A percentile compares a stretch with the other conserved stretches of the same genome.
These are phyloP conservation scores for Annulohypoxylon stygium DNA, from an alignment of 495 filamentous ascomycete species.

Conservation along the genomic window DNA sequence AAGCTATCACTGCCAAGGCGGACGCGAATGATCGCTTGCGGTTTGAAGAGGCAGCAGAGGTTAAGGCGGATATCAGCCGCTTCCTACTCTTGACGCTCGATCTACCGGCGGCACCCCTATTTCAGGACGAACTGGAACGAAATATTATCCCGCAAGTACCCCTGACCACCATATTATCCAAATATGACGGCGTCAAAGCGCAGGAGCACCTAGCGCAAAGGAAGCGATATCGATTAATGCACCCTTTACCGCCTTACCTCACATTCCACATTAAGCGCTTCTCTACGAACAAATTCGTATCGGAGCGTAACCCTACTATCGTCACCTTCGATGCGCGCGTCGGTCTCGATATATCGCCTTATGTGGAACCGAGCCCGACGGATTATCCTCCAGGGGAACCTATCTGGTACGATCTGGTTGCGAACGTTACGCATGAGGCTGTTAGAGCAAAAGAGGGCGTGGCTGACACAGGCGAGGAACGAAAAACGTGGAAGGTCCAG, in stretches of 20 bases:
- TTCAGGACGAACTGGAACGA: constrained; percentile 88
- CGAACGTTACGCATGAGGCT: constrained; percentile 94
- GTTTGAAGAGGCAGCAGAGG: constrained; percentile 90
- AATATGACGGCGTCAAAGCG: constrained; percentile 91
- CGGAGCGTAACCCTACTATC: constrained; percentile 97
- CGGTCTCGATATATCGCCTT: constrained; percentile 87
- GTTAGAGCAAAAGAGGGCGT: constrained; percentile 79
- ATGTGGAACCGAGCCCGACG: constrained; percentile 70
- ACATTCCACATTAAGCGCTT: constrained; percentile 98
- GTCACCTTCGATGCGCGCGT: constrained; percentile 87
- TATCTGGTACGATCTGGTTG: constrained; percentile 95
- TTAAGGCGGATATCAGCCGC: constrained; percentile 78
- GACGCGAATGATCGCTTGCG: constrained; percentile 89
- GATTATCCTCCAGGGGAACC: constrained; percentile 78
- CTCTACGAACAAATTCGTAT: constrained; percentile 93
- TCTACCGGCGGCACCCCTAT: constrained; percentile 92
- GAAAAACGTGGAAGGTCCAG: constrained; percentile 84
- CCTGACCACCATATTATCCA: constrained; percentile 86
- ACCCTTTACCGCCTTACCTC: constrained; percentile 92
- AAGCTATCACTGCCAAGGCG: constrained; percentile 92
- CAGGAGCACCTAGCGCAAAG: constrained; percentile 90
- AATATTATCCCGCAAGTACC: constrained; percentile 98
- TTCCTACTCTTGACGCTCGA: constrained; percentile 95
- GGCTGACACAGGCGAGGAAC: constrained; percentile 83
- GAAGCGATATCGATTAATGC: constrained; percentile 88